Evolutionary conservation across 352 stramenopile species (phyloP).

Genomic region (Pythium phragmitis): DNA sequence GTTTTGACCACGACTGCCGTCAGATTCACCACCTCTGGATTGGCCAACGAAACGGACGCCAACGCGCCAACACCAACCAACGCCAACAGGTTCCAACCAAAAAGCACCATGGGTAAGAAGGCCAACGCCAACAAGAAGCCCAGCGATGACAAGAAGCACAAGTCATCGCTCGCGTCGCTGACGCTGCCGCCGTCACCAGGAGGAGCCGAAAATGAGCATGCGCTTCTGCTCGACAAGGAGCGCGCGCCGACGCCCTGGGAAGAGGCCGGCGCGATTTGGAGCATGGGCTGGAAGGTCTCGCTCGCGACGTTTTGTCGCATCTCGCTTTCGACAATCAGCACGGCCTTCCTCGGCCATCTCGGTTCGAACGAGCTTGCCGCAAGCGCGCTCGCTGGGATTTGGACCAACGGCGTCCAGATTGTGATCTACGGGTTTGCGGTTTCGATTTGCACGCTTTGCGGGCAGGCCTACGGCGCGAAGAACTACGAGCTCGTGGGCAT

Average conservation of each 20-base stretch:
- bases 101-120: slow-evolving; percentile 16
- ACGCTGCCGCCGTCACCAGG: slow-evolving; percentile 17
- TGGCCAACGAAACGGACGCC: neutral
- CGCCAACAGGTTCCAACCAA: slow-evolving; percentile 5
- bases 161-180: slow-evolving; percentile 6
- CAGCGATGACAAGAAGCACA: slow-evolving; percentile 8
- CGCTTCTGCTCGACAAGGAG: slow-evolving; percentile 22
- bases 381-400: slow-evolving; percentile 71
- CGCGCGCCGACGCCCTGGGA: slow-evolving; percentile 38
- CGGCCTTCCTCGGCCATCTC: slow-evolving; percentile 74
- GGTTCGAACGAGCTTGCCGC: slow-evolving; percentile 72
- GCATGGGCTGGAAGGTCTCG: slow-evolving; percentile 83
- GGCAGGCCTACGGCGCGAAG: slow-evolving; percentile 75
- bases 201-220: slow-evolving; percentile 1
- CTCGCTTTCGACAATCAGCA: slow-evolving; percentile 76
- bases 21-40: too few species aligned
- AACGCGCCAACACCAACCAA: slow-evolving; percentile 1
- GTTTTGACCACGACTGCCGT: too few species aligned
- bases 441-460: slow-evolving; percentile 79
- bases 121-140: neutral
- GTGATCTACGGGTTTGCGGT: slow-evolving; percentile 78
- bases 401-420: slow-evolving; percentile 78
- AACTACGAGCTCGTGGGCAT: slow-evolving; percentile 78
- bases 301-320: slow-evolving; percentile 82
- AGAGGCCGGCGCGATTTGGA: slow-evolving; percentile 70